Evolutionary conservation across 1,284 basidiomycete species (phyloP), one percentile per base, ranked within the genome.

Genomic region (Heliocybe sulcata): DNA sequence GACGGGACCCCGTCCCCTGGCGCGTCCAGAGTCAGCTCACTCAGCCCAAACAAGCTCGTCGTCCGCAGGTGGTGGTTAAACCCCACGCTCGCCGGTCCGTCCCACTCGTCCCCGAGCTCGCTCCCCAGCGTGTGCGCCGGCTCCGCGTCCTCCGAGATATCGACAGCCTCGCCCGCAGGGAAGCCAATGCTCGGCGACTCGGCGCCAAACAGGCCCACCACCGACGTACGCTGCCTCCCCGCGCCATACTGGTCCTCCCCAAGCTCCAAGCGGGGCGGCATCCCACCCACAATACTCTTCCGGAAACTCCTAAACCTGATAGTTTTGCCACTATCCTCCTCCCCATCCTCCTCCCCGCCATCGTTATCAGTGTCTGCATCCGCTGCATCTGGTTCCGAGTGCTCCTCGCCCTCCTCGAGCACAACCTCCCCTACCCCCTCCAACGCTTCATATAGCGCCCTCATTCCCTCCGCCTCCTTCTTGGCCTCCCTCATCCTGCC

Each of bases 401-500:
- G 4, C 29, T 4, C 12, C 19, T 64, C 62, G 4, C 72, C 67
- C 20, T 78, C 67, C 55, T 80, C 65, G 19, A 73, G 56, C 54
- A 79, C 73, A 8, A 79, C 67, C 45, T 79, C 76, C 14, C 77
- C 79, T 49, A 83, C 82, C 33, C 77, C n/a, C n/a, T n/a, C 77
- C 31, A 92, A 72, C 53, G 76, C 83, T 57, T 92, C 89, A 60
- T 92, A 93, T 3, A 83, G 76, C 52, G 77, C 77, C 49, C 77
- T 77, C 56, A 92, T 87, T 51, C 77, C 80, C 50, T 85, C 80
- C 0, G 84, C 83, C 60, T 92, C 89, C 55, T 77, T 74, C 58
- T 86, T 83, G 8, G 87, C 87, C 2, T 79, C 76, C n/a, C 77
- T 77, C 23, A 92, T 71, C 55, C 83, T 81, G 26, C 71, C 69